These are phyloP conservation scores for Naematelia aurantialba DNA, from an alignment of 768 basidiomycete species.

Conservation along the genomic window DNA sequence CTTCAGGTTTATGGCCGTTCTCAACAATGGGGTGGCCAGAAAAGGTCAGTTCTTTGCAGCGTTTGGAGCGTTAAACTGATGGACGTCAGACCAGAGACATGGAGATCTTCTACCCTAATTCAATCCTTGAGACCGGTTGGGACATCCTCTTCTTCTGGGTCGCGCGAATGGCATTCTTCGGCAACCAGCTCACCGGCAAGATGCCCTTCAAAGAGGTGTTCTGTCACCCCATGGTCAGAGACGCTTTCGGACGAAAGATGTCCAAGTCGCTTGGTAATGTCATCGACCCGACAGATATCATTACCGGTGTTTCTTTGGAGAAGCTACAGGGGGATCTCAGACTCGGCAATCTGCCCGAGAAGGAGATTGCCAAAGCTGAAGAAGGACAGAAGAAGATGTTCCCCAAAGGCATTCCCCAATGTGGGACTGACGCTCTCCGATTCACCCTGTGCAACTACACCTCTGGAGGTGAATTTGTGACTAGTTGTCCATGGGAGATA, in stretches of 20 bases:
- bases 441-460: slow-evolving; percentile 95
- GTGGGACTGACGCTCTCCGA: slow-evolving; percentile 91
- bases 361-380: slow-evolving; percentile 84
- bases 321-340: slow-evolving; percentile 76
- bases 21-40: slow-evolving; percentile 97
- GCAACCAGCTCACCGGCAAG: slow-evolving; percentile 77
- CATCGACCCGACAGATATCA: slow-evolving; percentile 93
- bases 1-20: slow-evolving; percentile 94
- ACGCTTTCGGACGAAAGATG: slow-evolving; percentile 99
- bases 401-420: slow-evolving; percentile 98
- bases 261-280: slow-evolving; percentile 97
- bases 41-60: slow-evolving; percentile 57
- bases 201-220: slow-evolving; percentile 94
- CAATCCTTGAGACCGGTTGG: slow-evolving; percentile 96
- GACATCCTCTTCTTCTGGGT: slow-evolving; percentile 99
- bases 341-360: slow-evolving; percentile 88
- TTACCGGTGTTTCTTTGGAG: slow-evolving; percentile 75
- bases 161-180: slow-evolving; percentile 94
- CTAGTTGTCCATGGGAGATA: background rate
- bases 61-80: background rate
- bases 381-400: slow-evolving; percentile 98
- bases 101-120: slow-evolving; percentile 76
- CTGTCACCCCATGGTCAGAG: slow-evolving; percentile 98
- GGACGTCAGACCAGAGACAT: slow-evolving; percentile 66
- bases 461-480: slow-evolving; percentile 62